Base-by-base conservation (phyloP, 2,329 filamentous ascomycete species). In the Exophiala lecanii-corni region DNA sequence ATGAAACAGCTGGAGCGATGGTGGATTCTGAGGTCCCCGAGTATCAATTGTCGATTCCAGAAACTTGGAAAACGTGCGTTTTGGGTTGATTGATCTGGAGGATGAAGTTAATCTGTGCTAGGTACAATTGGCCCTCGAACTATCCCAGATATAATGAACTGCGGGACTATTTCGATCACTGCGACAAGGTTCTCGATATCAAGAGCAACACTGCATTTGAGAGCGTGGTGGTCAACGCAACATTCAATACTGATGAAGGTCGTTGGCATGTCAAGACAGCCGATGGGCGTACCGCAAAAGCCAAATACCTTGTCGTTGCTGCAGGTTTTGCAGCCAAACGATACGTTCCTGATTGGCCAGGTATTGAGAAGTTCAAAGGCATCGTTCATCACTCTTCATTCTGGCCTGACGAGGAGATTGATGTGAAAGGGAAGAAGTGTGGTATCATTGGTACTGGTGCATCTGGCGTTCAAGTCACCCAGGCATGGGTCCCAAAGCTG, bases 391-490 rank as follows among this genome's bases (percentile, higher is more conserved):
- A 82, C 58, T 75, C 76, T 0, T 78, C 75, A 1, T 75, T 75
- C 58, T 81, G 79, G 79, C 78, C 79, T 1, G 45, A 51, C 18
- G 62, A 71, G 2, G 66, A 73, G 5, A 66, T 82, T 15, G 67
- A 74, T 35, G 70, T 81, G 15, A 69, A 68, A 30, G 71, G 71
- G 39, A 83, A 84, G 58, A 70, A 72, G 13, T 72, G 77, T 39
- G 80, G 73, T 16, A 71, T 84, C 43, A 75, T 84, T 23, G 81
- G 81, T 5, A 83, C 79, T 0, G 81, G 81, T 1, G 76, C 79
- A 0, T 77, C 78, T 0, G 81, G 80, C 1, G 73, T 84, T 2
- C 81, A 84, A 52, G 73, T 82, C 35, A 70, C 73, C 1, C 81
- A 85, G 50, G 78, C 76, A 37, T 75, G 73, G 60, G 71, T 2